Evolutionary conservation across 2,329 filamentous ascomycete species (phyloP).

Genomic region (Pseudogymnoascus sp.): DNA sequence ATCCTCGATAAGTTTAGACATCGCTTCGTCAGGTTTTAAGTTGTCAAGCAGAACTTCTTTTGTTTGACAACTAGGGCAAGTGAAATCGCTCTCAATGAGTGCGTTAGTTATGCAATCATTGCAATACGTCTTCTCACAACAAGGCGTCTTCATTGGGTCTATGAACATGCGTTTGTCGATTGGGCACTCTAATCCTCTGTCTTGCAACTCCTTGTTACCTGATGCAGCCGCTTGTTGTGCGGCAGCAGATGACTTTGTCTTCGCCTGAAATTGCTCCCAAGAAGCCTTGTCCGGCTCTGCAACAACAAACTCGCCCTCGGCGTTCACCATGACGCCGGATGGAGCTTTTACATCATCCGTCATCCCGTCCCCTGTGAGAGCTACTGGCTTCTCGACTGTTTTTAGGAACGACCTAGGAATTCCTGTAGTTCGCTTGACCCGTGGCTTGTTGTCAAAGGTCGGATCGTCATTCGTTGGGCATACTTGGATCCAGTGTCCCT

Average conservation of each 20-base stretch:
- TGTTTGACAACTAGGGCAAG: conserved; percentile 84
- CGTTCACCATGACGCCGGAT: conserved; percentile 92
- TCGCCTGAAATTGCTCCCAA: conserved; percentile 96
- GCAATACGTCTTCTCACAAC: conserved; percentile 97
- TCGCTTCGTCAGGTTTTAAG: conserved; percentile 72
- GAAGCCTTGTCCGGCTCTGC: conserved; percentile 90
- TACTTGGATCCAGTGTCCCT: conserved; percentile 98
- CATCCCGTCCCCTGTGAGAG: conserved; percentile 62
- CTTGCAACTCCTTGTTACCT: conserved; percentile 78
- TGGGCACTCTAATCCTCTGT: conserved; percentile 81
- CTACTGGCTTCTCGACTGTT: conserved; percentile 83
- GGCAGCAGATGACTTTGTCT: conserved; percentile 76
- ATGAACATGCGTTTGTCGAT: conserved; percentile 98
- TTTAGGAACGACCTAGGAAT: conserved; percentile 94
- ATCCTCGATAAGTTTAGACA: conserved; percentile 66
- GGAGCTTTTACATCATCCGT: conserved; percentile 74
- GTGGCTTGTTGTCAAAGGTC: conserved; percentile 84
- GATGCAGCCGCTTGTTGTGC: conserved; percentile 68
- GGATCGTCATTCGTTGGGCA: conserved; percentile 98
- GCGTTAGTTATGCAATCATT: conserved; percentile 99
- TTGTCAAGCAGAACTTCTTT: conserved; percentile 92
- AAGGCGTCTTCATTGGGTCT: conserved; percentile 98
- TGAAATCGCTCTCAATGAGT: conserved; percentile 95
- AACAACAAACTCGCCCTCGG: conserved; percentile 94
- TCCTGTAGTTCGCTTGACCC: conserved; percentile 92